These are phyloP conservation scores for Apostasia ramifera DNA, from an alignment of 106 monocot species.

Conservation along the genomic window DNA sequence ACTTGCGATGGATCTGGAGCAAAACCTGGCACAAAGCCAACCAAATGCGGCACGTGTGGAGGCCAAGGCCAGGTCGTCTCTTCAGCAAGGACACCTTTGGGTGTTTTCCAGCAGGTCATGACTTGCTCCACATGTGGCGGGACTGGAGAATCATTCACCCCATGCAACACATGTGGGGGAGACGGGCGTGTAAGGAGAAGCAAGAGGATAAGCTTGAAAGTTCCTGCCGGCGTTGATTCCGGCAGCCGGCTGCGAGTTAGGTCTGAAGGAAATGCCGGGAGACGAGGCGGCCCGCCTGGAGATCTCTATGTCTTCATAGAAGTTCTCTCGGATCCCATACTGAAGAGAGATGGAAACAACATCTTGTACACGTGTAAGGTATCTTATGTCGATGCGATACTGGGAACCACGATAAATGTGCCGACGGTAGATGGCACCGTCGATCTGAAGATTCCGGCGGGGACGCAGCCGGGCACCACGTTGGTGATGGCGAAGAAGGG, in stretches of 20 bases:
- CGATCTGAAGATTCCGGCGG: slow-evolving; percentile 85
- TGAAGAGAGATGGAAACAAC: slow-evolving; percentile 87
- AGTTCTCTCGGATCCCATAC: slow-evolving; percentile 72
- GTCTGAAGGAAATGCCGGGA: slow-evolving; percentile 86
- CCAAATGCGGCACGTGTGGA: slow-evolving; percentile 78
- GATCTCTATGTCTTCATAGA: slow-evolving; percentile 96
- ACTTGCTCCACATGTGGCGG: slow-evolving; percentile 57
- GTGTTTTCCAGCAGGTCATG: slow-evolving; percentile 89
- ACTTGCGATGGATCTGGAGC: slow-evolving; percentile 90
- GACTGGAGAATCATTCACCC: slow-evolving; percentile 74
- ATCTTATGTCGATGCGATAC: slow-evolving; percentile 72
- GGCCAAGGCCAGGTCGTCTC: slow-evolving; percentile 91
- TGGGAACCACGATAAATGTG: slow-evolving; percentile 77
- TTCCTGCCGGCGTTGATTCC: slow-evolving; percentile 89
- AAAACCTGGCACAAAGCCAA: slow-evolving; percentile 84
- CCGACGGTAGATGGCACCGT: slow-evolving; percentile 89
- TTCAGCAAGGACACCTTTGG: slow-evolving; percentile 75
- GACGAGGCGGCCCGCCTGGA: slow-evolving; percentile 81
- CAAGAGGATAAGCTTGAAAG: slow-evolving; percentile 86
- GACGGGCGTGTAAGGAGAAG: slow-evolving; percentile 79
- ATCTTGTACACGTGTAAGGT: slow-evolving; percentile 90
- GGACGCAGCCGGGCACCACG: slow-evolving; percentile 84
- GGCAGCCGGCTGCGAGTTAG: slow-evolving; percentile 86
- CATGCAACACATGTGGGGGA: slow-evolving; percentile 72
- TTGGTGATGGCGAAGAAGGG: slow-evolving; percentile 96